Conservation (phyloP, 2,329 filamentous ascomycete genomes). For the Macrophomina phaseolina region DNA sequence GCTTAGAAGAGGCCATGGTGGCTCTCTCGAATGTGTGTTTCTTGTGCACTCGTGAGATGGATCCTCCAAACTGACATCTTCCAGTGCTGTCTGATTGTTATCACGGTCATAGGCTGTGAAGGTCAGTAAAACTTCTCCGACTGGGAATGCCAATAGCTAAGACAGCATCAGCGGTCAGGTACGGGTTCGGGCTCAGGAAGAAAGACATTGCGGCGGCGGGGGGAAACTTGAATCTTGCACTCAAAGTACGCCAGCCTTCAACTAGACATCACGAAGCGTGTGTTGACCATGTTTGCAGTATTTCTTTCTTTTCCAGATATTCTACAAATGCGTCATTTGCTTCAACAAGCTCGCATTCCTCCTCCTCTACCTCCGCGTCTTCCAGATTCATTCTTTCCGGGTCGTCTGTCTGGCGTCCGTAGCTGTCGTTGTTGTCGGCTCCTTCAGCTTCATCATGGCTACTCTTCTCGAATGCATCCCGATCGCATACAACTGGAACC, state of each 20-base stretch:
- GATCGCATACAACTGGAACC: constrained; percentile 31
- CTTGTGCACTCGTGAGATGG: background rate
- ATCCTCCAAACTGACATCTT: background rate
- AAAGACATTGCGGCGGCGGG: constrained; percentile 33
- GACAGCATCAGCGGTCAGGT: constrained; percentile 28
- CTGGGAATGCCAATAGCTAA: background rate
- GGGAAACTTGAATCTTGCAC: constrained; percentile 31
- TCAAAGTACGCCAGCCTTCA: constrained; percentile 31
- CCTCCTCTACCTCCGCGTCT: constrained; percentile 36
- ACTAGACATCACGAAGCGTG: background rate
- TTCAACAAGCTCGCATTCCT: constrained; percentile 39
- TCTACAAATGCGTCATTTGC: constrained; percentile 36
- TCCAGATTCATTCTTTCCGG: constrained; percentile 33
- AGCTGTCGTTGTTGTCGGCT: constrained; percentile 28
- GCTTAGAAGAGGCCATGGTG: constrained; percentile 36
- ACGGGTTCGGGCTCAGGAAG: constrained; percentile 35
- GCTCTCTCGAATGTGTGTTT: constrained; percentile 33
- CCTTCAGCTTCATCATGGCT: constrained; percentile 31
- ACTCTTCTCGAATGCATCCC: constrained; percentile 36
- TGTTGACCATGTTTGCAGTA: constrained; percentile 27
- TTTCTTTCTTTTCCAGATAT: constrained; percentile 35
- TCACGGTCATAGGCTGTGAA: constrained; percentile 17
- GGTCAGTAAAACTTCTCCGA: background rate
- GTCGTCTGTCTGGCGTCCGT: constrained; percentile 31
- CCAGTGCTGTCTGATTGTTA: constrained; percentile 13